Conservation (phyloP, 1,284 basidiomycete genomes). For the Heliocybe sulcata region DNA sequence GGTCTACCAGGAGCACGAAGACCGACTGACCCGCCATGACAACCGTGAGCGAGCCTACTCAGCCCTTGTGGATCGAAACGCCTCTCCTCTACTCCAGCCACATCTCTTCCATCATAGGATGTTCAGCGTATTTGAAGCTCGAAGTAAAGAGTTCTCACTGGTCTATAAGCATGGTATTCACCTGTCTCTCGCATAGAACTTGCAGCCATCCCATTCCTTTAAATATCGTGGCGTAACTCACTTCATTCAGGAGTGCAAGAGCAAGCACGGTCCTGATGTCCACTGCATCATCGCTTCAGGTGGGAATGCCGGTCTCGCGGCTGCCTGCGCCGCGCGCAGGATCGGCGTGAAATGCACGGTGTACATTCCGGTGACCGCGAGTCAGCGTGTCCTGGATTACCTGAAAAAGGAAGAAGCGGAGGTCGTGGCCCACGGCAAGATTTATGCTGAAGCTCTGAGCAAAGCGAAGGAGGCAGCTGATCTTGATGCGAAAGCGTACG, state of each 20-base stretch:
- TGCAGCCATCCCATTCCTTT: slow-evolving; percentile 70
- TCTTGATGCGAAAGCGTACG: slow-evolving; percentile 44
- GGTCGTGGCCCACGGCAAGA: slow-evolving; percentile 43
- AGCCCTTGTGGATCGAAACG: slow-evolving; percentile 47
- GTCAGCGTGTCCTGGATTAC: slow-evolving; percentile 38
- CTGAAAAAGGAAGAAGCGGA: slow-evolving; percentile 46
- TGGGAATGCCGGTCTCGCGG: slow-evolving; percentile 69
- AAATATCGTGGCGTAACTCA: slow-evolving; percentile 66
- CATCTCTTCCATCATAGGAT: slow-evolving; percentile 44
- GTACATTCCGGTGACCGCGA: slow-evolving; percentile 49
- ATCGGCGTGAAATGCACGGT: slow-evolving; percentile 57
- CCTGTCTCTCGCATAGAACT: slow-evolving; percentile 34
- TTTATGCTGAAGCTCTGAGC: slow-evolving; percentile 48
- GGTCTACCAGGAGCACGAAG: no score
- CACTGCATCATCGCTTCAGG: slow-evolving; percentile 66
- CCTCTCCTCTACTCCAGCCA: slow-evolving; percentile 51
- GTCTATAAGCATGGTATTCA: not conserved
- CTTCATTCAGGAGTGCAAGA: slow-evolving; percentile 45
- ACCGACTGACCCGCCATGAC: slow-evolving; percentile 4
- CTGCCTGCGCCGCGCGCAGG: slow-evolving; percentile 50
- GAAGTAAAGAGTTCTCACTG: slow-evolving; percentile 35
- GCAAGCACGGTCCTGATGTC: slow-evolving; percentile 38
- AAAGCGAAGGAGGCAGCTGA: slow-evolving; percentile 38
- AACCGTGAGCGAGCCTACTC: slow-evolving; percentile 4
- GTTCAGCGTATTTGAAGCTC: slow-evolving; percentile 57